These are phyloP conservation scores for Globisporangium apiculatum DNA, from an alignment of 352 stramenopile genomes.

Conservation along the genomic window DNA sequence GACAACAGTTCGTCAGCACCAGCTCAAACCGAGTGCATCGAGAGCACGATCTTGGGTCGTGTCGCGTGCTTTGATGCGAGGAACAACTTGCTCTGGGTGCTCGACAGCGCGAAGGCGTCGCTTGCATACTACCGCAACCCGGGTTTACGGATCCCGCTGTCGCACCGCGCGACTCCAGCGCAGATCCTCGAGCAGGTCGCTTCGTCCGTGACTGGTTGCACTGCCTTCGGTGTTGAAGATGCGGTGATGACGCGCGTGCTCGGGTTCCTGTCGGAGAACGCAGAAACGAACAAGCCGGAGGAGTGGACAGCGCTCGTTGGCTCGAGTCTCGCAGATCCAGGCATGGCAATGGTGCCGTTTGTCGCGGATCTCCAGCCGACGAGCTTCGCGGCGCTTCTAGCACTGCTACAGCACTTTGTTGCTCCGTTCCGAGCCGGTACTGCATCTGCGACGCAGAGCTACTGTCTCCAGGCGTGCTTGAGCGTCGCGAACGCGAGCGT, in stretches of 20 bases:
- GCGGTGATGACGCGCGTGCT: constrained; percentile 22
- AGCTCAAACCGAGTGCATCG: constrained; percentile 16
- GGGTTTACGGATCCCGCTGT: constrained; percentile 31
- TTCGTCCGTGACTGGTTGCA: neutral
- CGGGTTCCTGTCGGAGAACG: constrained; percentile 31
- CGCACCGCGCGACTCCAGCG: constrained; percentile 14
- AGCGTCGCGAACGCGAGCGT: constrained; percentile 38
- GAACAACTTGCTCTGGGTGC: constrained; percentile 40
- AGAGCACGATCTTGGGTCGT: constrained; percentile 14
- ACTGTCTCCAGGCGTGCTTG: constrained; percentile 35
- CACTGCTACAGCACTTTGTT: constrained; percentile 25
- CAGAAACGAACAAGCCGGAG: constrained; percentile 17
- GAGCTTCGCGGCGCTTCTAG: constrained; percentile 28
- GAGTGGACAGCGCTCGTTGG: constrained; percentile 6
- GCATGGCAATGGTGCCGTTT: constrained; percentile 23
- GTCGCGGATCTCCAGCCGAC: constrained; percentile 27
- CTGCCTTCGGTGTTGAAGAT: constrained; percentile 5
- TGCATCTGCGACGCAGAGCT: constrained; percentile 13
- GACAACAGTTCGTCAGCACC: neutral
- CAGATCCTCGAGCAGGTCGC: constrained; percentile 5
- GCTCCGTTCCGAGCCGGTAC: constrained; percentile 20
- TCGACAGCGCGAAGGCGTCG: constrained; percentile 22
- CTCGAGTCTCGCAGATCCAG: neutral
- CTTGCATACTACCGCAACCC: constrained; percentile 35
- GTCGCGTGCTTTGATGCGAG: constrained; percentile 44